These are phyloP conservation scores for Castanospermum australe DNA, from an alignment of 306 rosid genomes.

Conservation along the genomic window DNA sequence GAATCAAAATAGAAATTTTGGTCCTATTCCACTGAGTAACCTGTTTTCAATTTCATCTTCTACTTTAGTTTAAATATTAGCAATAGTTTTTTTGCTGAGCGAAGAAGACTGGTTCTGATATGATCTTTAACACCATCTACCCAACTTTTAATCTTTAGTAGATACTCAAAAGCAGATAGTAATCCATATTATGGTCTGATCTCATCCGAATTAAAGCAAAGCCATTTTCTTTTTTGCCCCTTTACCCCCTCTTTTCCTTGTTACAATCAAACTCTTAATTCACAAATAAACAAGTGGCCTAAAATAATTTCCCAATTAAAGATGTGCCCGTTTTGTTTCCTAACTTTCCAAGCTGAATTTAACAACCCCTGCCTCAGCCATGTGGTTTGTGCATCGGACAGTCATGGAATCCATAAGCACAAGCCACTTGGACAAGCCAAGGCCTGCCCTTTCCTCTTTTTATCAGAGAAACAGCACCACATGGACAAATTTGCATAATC, in stretches of 20 bases:
- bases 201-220: constrained; percentile 42
- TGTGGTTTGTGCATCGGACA: constrained; percentile 13
- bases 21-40: neutral
- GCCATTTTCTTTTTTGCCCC: constrained; percentile 18
- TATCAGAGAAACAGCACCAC: neutral
- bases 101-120: constrained; percentile 19
- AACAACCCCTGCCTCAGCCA: neutral
- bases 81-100: neutral
- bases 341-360: neutral
- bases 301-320: neutral
- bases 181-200: constrained; percentile 26
- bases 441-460: neutral
- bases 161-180: constrained; percentile 7
- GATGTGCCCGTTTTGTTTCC: neutral
- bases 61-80: neutral
- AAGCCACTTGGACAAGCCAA: neutral
- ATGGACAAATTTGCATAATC: constrained; percentile 7
- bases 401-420: constrained; percentile 16
- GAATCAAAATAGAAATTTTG: constrained; percentile 9
- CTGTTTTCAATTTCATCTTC: constrained; percentile 5
- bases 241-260: neutral
- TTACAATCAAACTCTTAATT: neutral
- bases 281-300: neutral
- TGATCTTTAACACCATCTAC: constrained; percentile 24
- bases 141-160: constrained; percentile 23